Evolutionary conservation across 2,329 filamentous ascomycete species (phyloP), one percentile per base, ranked within the genome.

Genomic region (Amphichorda felina): DNA sequence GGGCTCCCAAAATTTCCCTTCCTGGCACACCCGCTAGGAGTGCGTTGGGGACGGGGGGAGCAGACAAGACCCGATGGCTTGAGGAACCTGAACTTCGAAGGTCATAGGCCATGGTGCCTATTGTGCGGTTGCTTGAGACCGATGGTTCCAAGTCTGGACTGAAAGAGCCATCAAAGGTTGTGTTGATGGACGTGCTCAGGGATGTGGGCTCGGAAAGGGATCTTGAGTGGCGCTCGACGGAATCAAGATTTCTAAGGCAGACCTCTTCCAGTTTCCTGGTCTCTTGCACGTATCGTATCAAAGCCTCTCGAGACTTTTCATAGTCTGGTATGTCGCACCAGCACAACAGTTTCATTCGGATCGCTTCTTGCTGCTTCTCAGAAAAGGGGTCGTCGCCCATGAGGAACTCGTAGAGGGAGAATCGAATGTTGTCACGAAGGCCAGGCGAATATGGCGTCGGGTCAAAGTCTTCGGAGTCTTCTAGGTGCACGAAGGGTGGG

Each of bases 41-140:
- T 70, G 59, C 88, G 22, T 51, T 47, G 1, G 45, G 46, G 7
- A 42, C 39, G 4, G 43, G 34, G 16, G 42, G 39, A 1, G 39
- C 32, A 5, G 32, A 14, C 9, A 7, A 14, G 19, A 25, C 7
- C 5, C 32, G 18, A 15, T 15, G 30, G 5, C 15, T 17, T 17
- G 30, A 32, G 5, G 6, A 17, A 8, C 30, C 11, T 8, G 17
- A 17, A n/a, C 17, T 8, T 5, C 15, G 30, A 4, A 8, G 8
- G 17, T 32, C 17, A n/a, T 32, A 32, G 15, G 30, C 5, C 13
- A 29, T 29, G 27, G 8, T 8, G n/a, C 24, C 8, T 26, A 26
- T n/a, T n/a, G n/a, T n/a, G n/a, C n/a, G n/a, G n/a, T n/a, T n/a
- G n/a, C n/a, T n/a, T n/a, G n/a, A n/a, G n/a, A n/a, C n/a, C n/a